Base-by-base conservation (phyloP, 2,329 filamentous ascomycete genomes). In the Pezicula radicicola region DNA sequence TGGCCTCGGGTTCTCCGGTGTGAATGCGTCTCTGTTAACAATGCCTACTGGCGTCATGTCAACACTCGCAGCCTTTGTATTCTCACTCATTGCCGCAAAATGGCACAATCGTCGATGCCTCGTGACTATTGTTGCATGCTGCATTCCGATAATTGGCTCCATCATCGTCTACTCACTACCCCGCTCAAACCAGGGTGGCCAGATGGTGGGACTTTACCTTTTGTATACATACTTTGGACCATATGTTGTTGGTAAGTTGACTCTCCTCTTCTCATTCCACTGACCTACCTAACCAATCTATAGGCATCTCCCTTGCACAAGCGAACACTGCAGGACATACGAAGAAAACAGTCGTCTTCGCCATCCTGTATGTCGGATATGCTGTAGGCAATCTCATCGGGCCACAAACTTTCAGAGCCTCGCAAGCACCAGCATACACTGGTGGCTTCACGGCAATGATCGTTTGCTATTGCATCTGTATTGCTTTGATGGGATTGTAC, bases 31-130 rank as follows among this genome's bases (percentile, higher is more conserved):
- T 0, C 59, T 72, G 7, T 57, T 72, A 21, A 85, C 83, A 60
- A 86, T 87, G 55, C 84, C 84, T 0, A 85, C 86, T 53, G 84
- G 84, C 7, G 58, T 68, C 9, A 68, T 68, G 64, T 66, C 64
- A 1, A 68, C 66, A 0, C 48, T 67, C 6, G 63, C 66, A 16
- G 66, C 64, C 15, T 64, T 68, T 48, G 46, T 60, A 0, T 65
- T 65, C 50, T 67, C 65, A 8, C 65, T 59, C 52, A 44, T 60
- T 21, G 68, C 61, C 12, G 64, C 66, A 1, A 66, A 63, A 47
- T 65, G 67, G 56, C 49, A 53, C 2, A 64, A 66, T 48, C 58
- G 63, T 28, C 56, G 64, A 10, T 65, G 64, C 36, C 56, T 68
- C 10, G 60, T 67, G 15, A 64, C 65, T 0, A 64, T 67, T 43